Percentiles rank a stretch among this genome's conserved stretches.
Evolutionary conservation across 148 eudicot genomes (phyloP).

Genomic region (Arctostaphylos glauca): DNA sequence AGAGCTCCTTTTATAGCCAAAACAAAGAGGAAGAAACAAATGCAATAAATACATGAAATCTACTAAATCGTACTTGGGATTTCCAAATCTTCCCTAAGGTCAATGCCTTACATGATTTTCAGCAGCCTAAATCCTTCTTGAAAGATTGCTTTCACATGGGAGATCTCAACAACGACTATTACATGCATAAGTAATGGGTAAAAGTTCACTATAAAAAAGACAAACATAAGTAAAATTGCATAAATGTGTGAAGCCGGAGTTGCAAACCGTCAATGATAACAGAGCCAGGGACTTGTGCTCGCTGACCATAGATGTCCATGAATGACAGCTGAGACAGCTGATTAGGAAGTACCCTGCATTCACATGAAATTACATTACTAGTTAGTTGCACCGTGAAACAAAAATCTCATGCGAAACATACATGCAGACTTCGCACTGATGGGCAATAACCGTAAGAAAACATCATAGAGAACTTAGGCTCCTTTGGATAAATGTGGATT

Average conservation of each 20-base stretch:
- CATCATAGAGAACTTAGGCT: not conserved
- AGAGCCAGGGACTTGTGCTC: constrained; percentile 1
- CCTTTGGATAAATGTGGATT: not conserved
- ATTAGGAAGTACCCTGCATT: constrained; percentile 2
- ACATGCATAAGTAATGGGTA: not conserved
- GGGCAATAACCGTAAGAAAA: not conserved
- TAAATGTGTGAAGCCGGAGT: not conserved
- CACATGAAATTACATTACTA: not conserved
- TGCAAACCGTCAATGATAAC: constrained; percentile 2
- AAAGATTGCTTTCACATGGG: too few relatives aligned
- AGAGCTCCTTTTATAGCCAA: too few relatives aligned
- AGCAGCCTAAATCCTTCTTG: too few relatives aligned
- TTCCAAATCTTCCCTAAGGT: too few relatives aligned
- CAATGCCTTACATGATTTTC: too few relatives aligned
- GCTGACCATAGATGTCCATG: constrained; percentile 2
- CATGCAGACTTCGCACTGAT: not conserved
- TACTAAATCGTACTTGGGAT: too few relatives aligned
- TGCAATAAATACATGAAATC: too few relatives aligned
- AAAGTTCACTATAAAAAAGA: not conserved
- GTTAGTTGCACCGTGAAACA: not conserved
- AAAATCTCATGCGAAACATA: not conserved
- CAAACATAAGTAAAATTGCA: not conserved
- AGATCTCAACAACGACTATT: not conserved
- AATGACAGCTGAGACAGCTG: not conserved
- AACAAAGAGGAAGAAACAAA: too few relatives aligned